Percentiles rank a stretch among this genome's conserved stretches.
Evolutionary conservation across 1,284 basidiomycete genomes (phyloP).

Genomic region (Cryptococcus maquisensis): DNA sequence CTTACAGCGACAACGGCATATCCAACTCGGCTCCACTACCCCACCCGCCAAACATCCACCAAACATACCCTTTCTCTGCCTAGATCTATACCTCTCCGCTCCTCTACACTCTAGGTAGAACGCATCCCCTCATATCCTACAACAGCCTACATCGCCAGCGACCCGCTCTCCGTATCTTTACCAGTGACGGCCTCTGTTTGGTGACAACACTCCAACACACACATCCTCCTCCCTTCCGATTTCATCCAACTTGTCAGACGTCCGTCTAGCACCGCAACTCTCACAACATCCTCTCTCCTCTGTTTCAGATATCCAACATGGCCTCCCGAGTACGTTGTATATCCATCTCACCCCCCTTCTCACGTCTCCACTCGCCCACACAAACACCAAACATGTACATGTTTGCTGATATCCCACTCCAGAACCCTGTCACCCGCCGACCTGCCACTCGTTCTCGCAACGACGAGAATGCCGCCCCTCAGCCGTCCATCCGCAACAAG

Average conservation of each 20-base stretch:
- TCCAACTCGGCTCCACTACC: too few relatives aligned
- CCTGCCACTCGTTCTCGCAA: constrained; percentile 30
- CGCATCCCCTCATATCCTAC: too few relatives aligned
- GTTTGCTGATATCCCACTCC: not conserved
- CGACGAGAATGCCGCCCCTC: constrained; percentile 45
- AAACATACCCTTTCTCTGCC: too few relatives aligned
- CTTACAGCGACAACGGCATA: not conserved
- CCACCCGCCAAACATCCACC: too few relatives aligned
- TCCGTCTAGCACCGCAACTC: not conserved
- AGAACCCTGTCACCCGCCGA: constrained; percentile 21
- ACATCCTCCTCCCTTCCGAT: not conserved
- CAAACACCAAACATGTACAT: not conserved
- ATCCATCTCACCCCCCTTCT: not conserved
- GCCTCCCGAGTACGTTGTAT: constrained; percentile 26
- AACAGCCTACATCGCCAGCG: too few relatives aligned
- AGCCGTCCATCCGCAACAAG: constrained; percentile 23
- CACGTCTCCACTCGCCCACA: constrained; percentile 2
- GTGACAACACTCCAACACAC: not conserved
- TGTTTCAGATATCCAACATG: constrained; percentile 11
- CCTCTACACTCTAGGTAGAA: too few relatives aligned
- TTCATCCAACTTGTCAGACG: constrained; percentile 2
- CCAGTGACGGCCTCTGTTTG: not conserved
- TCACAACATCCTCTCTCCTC: not conserved
- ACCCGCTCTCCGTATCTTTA: not conserved
- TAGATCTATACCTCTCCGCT: too few relatives aligned